Evolutionary conservation across 129 eudicot genomes (phyloP), one percentile per base, ranked within the genome.

Genomic region (Artemisia annua): DNA sequence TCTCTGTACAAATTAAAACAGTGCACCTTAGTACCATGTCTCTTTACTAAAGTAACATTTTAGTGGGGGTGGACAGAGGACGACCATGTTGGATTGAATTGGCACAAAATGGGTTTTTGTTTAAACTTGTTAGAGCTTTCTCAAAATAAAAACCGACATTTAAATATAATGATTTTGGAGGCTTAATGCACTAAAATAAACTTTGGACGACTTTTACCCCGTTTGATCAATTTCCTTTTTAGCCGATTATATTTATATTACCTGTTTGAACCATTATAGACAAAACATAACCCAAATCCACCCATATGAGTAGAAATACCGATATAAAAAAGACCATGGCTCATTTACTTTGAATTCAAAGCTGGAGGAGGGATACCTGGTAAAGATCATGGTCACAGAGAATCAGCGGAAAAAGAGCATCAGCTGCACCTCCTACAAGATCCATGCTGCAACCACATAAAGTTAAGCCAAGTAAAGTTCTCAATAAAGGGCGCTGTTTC

Each of bases 341-440:
- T 66, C 32, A 19, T n/a, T n/a, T 70, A 55, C 53, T 32, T 54
- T 10, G 10, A 70, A 30, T 19, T 54, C 35, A 57, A 14, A 39
- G 58, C 24, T 6, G 59, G 12, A 59, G 60, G 70, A n/a, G 26
- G 59, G n/a, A 49, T 84, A 88, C 99, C 99, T 94, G 96, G 77
- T 90, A 94, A 63, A 88, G 88, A 70, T 61, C 84, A 53, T 86
- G 96, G 75, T 94, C 99, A 72, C 97, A 90, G n/a, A 94, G 88
- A 79, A 94, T 90, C 75, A 94, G 68, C 0, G 99, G 99, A 62
- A 94, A 89, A 56, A 90, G 89, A 77, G 99, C 99, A 90, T 90
- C 99, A 8, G 99, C 99, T 11, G 97, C 97, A 77, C 86, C 83
- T 70, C 97, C 83, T 50, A 94, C 97, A 39, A 90, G 96, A 87